Evolutionary conservation across 306 rosid species (phyloP), one percentile per base, ranked within the genome.

Genomic region (Cajanus cajan): DNA sequence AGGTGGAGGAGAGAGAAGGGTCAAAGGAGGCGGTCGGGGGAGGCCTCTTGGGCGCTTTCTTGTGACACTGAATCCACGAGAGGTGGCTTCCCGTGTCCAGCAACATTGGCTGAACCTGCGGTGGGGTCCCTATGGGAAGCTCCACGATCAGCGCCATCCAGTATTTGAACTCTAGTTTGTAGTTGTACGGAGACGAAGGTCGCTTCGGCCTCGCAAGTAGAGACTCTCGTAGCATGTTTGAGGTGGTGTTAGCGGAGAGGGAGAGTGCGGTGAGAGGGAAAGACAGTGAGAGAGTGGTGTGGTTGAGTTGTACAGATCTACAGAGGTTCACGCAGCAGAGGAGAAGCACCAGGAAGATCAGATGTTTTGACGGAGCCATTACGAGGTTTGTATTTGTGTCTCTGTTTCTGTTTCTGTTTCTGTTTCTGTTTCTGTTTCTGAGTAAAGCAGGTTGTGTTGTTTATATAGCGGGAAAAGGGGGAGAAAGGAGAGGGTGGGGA

Each of bases 21-120:
- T 95, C 89, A 45, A 95, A 95, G 41, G 94, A 82, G 24, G 92
- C n/a, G 65, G 83, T 73, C 0, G 86, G 86, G 2, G 86, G 68
- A 2, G 85, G 84, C 4, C 0, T 28, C 4, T 43, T 54, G 2
- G 85, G 87, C 33, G 78, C 16, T 57, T 80, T 89, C 1, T 80
- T 85, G 78, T 90, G 87, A 64, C 98, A 93, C 59, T 91, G 93
- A 78, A 93, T 88, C 94, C 95, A 93, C 0, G 98, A 93, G 6
- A 93, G 97, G 21, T 93, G 98, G 87, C 97, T 91, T 48, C 98
- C 98, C 0, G 98, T 91, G 85, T 93, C 98, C 6, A 93, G 40
- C 7, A 93, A 76, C 98, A 93, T 88, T 45, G 85, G 87, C 28
- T 90, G 93, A 47, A 84, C 52, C 87, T 93, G 98, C 1, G 98